phyloP scores from a whole-genome alignment of 345 rosid species.

The Excoecaria agallocha region DNA sequence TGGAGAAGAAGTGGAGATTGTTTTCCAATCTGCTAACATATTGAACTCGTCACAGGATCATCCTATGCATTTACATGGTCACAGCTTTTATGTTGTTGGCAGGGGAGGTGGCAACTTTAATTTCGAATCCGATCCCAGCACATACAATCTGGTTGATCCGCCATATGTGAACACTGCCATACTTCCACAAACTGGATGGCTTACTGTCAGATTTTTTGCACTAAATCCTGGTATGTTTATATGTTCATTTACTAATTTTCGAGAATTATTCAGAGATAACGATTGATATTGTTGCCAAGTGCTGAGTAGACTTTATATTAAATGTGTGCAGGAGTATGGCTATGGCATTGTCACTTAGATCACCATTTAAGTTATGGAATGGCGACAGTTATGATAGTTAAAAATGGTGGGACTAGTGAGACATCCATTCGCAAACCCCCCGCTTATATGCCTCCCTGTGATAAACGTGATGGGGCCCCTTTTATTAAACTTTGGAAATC shows the following conservation, averaged over 20 bases:
- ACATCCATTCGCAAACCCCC: constrained; percentile 21
- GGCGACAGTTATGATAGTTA: constrained; percentile 28
- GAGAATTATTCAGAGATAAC: too few species aligned
- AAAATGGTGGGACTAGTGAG: constrained; percentile 26
- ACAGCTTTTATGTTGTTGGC: constrained; percentile 44
- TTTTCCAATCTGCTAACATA: constrained; percentile 38
- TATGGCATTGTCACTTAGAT: constrained; percentile 26
- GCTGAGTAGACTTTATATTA: too few species aligned
- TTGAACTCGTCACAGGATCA: constrained; percentile 25
- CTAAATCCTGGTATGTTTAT: constrained; percentile 15
- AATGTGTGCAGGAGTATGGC: background rate
- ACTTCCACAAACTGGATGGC: constrained; percentile 19
- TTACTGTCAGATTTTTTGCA: constrained; percentile 16
- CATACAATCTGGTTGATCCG: constrained; percentile 30
- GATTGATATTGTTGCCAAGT: too few species aligned
- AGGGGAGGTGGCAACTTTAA: constrained; percentile 34
- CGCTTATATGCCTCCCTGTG: constrained; percentile 26
- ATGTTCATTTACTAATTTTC: too few species aligned
- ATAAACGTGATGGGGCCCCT: background rate
- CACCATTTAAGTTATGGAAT: constrained; percentile 32
- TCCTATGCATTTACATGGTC: constrained; percentile 47
- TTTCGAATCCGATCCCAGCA: constrained; percentile 12
- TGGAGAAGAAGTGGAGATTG: constrained; percentile 38
- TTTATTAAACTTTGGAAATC: background rate
- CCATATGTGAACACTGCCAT: constrained; percentile 7